phyloP scores from a whole-genome alignment of 2,329 filamentous ascomycete species.

The Apiospora phragmitis region DNA sequence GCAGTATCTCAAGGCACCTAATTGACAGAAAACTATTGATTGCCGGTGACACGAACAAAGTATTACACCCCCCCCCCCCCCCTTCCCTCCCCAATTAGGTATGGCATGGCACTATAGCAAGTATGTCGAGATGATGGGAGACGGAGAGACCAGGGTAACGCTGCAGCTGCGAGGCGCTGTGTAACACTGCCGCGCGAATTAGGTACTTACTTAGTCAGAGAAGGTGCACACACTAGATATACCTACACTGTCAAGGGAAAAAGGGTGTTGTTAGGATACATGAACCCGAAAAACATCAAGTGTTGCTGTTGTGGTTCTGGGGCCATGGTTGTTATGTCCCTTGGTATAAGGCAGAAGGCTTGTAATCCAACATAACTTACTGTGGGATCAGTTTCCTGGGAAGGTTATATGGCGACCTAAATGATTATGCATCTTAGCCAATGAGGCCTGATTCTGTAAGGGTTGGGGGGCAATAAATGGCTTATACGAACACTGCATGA shows the following conservation, averaged over 20 bases:
- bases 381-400: no score
- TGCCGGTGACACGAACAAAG: background rate
- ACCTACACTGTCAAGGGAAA: background rate
- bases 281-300: no score
- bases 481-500: background rate
- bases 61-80: no score
- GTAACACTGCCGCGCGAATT: background rate
- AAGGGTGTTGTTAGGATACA: no score
- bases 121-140: background rate
- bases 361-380: no score
- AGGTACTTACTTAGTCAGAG: background rate
- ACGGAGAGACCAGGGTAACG: no score
- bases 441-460: background rate
- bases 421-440: background rate
- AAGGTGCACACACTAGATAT: background rate
- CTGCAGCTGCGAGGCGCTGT: background rate
- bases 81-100: background rate
- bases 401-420: no score
- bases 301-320: no score
- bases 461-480: background rate
- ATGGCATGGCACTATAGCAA: no score
- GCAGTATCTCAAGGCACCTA: background rate
- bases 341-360: no score
- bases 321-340: no score
- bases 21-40: background rate